Percentiles rank a stretch among this genome's conserved stretches.
phyloP scores from a whole-genome alignment of 2,329 filamentous ascomycete species.

The Pseudogymnoascus pannorum region DNA sequence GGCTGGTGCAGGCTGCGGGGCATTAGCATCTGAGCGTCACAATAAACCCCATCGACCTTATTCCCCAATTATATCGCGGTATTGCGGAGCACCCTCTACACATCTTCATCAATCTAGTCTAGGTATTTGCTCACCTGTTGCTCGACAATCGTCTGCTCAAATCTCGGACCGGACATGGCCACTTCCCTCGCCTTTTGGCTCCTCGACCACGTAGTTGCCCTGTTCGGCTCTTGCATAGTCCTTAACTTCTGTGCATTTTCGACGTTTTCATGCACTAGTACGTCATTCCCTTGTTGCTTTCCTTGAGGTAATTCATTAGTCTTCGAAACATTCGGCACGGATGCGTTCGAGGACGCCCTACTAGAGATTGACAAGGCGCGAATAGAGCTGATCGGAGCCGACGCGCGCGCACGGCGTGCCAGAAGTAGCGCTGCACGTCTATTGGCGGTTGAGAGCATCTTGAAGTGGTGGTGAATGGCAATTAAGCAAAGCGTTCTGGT shows the following conservation, averaged over 20 bases:
- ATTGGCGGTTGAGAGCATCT: conserved; percentile 5
- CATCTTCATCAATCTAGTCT: not conserved
- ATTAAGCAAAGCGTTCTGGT: not conserved
- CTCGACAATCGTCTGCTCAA: conserved; percentile 94
- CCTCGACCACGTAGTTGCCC: conserved; percentile 69
- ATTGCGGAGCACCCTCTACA: not conserved
- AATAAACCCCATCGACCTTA: not conserved
- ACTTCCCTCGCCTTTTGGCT: conserved; percentile 73
- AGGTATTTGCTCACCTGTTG: conserved; percentile 60
- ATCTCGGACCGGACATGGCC: conserved; percentile 90
- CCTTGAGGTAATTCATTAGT: conserved; percentile 51
- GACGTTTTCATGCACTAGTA: conserved; percentile 45
- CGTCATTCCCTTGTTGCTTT: conserved; percentile 41
- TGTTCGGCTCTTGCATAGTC: conserved; percentile 73
- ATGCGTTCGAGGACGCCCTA: conserved; percentile 34
- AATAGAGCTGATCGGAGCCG: not conserved
- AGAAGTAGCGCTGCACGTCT: conserved; percentile 3
- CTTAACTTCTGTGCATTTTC: conserved; percentile 31
- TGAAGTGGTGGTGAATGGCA: not conserved
- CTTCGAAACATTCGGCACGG: conserved; percentile 34
- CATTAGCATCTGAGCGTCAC: conserved; percentile 12
- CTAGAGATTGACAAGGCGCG: conserved; percentile 9
- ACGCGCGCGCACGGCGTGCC: conserved; percentile 1
- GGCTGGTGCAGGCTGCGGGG: conserved; percentile 68
- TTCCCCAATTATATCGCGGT: not conserved